Evolutionary conservation across 345 rosid genomes (phyloP).

Genomic region (Rhizophora apiculata): DNA sequence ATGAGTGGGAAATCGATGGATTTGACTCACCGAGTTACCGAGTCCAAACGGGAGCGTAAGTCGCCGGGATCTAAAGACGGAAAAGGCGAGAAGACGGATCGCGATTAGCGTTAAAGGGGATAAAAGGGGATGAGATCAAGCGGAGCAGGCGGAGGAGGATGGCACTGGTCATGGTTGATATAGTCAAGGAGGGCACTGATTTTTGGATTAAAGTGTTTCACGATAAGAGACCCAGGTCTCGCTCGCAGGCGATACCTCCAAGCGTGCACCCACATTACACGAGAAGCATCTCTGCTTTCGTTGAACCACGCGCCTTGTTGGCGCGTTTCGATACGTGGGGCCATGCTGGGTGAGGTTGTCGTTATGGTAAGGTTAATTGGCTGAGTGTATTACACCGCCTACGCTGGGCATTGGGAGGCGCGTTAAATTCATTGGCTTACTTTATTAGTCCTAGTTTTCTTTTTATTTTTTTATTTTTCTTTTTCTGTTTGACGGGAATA

Average conservation of each 20-base stretch:
- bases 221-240: slow-evolving; percentile 18
- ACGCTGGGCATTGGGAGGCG: no score
- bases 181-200: slow-evolving; percentile 7
- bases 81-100: slow-evolving; percentile 27
- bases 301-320: background rate
- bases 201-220: slow-evolving; percentile 11
- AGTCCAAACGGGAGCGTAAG: slow-evolving; percentile 11
- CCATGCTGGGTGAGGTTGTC: background rate
- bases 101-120: slow-evolving; percentile 19
- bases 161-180: slow-evolving; percentile 30
- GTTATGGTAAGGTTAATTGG: background rate
- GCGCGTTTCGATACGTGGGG: background rate
- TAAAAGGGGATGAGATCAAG: slow-evolving; percentile 14
- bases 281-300: background rate
- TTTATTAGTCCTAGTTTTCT: no score
- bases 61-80: slow-evolving; percentile 4
- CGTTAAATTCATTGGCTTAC: no score
- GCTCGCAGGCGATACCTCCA: slow-evolving; percentile 18
- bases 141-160: slow-evolving; percentile 2
- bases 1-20: background rate
- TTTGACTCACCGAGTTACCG: slow-evolving; percentile 30
- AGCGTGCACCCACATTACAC: background rate
- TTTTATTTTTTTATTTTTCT: no score
- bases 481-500: no score
- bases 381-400: background rate